These are phyloP conservation scores for Fraxinus greggii DNA, from an alignment of 305 asterid species.

Conservation along the genomic window DNA sequence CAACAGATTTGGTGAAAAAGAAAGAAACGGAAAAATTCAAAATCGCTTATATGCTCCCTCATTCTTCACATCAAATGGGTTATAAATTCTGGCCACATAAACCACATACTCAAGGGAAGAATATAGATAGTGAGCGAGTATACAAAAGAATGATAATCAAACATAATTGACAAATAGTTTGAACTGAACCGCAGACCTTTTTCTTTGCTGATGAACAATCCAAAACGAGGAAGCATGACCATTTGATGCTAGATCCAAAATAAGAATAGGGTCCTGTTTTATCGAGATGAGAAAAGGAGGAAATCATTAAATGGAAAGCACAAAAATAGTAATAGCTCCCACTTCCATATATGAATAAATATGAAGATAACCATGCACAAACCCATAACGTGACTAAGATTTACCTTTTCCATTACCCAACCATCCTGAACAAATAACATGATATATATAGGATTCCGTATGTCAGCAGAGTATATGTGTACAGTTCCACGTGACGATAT, in stretches of 20 bases:
- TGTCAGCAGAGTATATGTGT: constrained; percentile 85
- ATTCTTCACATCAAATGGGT: constrained; percentile 17
- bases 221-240: constrained; percentile 91
- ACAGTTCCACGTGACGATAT: constrained; percentile 77
- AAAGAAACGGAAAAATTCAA: constrained; percentile 1
- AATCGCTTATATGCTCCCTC: neutral
- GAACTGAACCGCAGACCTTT: constrained; percentile 51
- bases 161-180: constrained; percentile 13
- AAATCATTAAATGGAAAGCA: constrained; percentile 12
- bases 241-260: constrained; percentile 73
- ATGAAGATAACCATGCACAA: constrained; percentile 18
- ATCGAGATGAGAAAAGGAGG: constrained; percentile 25
- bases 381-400: neutral
- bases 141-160: constrained; percentile 5
- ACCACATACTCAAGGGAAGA: constrained; percentile 16
- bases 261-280: constrained; percentile 74
- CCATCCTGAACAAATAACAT: constrained; percentile 74
- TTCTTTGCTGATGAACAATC: constrained; percentile 83
- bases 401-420: constrained; percentile 96
- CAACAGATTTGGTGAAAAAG: neutral
- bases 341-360: constrained; percentile 22
- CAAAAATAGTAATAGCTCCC: constrained; percentile 19
- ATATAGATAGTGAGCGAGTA: neutral
- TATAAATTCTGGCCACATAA: neutral
- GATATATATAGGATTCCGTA: constrained; percentile 78